Evolutionary conservation across 495 filamentous ascomycete species (phyloP).

Genomic region (Staphylotrichum tortipilum): DNA sequence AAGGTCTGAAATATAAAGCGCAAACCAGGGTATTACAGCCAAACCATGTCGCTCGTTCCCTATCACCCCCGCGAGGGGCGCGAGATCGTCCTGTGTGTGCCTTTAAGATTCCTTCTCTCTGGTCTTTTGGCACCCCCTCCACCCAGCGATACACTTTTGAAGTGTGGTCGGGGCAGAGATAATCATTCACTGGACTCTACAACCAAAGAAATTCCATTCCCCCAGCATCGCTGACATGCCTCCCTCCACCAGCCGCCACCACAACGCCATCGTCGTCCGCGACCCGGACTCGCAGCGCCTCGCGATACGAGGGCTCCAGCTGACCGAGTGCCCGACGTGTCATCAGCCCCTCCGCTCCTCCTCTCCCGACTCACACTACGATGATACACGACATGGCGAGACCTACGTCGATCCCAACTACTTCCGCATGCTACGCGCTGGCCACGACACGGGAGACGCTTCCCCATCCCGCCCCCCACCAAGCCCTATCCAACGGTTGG

Average conservation of each 20-base stretch:
- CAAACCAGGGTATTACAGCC: background rate
- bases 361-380: slow-evolving; percentile 41
- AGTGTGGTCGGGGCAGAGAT: no score
- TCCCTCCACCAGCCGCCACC: slow-evolving; percentile 65
- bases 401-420: slow-evolving; percentile 84
- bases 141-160: no score
- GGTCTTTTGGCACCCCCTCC: no score
- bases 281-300: slow-evolving; percentile 79
- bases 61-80: slow-evolving; percentile 52
- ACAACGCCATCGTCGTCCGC: slow-evolving; percentile 83
- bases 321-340: slow-evolving; percentile 77
- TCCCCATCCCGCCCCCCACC: slow-evolving; percentile 29
- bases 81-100: slow-evolving; percentile 58
- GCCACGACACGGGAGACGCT: slow-evolving; percentile 19
- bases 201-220: no score
- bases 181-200: no score
- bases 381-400: slow-evolving; percentile 37
- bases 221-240: background rate
- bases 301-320: slow-evolving; percentile 58
- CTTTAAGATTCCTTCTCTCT: no score
- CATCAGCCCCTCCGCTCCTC: slow-evolving; percentile 62
- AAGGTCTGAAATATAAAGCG: background rate
- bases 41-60: slow-evolving; percentile 55
- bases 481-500: slow-evolving; percentile 41
- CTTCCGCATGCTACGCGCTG: slow-evolving; percentile 77